A percentile compares a stretch with the other conserved stretches of the same genome.
These are phyloP conservation scores for Yarrowia galli DNA, from an alignment of 1,139 yeast species.

Conservation along the genomic window DNA sequence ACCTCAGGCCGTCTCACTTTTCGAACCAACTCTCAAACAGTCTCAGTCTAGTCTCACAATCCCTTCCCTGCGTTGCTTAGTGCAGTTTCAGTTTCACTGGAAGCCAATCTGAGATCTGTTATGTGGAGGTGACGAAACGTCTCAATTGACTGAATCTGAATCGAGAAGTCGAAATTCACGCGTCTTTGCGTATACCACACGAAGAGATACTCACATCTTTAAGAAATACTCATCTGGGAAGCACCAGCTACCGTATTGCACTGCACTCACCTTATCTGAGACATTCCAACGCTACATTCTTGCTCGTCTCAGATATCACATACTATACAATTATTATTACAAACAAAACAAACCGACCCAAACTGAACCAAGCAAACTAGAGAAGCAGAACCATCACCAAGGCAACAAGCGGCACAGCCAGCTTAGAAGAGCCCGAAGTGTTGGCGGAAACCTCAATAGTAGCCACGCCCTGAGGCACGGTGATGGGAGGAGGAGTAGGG, in stretches of 20 bases:
- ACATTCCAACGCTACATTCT: too few relatives aligned
- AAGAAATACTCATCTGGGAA: too few relatives aligned
- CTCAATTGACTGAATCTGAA: too few relatives aligned
- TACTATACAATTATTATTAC: slow-evolving; percentile 26
- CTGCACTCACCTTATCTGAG: too few relatives aligned
- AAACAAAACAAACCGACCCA: slow-evolving; percentile 6
- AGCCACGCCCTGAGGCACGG: slow-evolving; percentile 38
- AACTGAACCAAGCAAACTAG: slow-evolving; percentile 8
- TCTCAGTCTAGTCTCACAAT: not conserved
- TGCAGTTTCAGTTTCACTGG: not conserved
- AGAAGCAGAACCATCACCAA: slow-evolving; percentile 4
- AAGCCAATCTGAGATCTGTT: not conserved
- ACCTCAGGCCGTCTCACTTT: not conserved
- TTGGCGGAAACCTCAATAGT: slow-evolving; percentile 10
- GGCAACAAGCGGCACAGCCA: slow-evolving; percentile 19
- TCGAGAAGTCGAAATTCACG: too few relatives aligned
- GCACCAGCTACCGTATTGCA: too few relatives aligned
- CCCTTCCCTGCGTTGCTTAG: not conserved
- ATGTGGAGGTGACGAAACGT: too few relatives aligned
- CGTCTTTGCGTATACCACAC: too few relatives aligned
- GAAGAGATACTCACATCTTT: too few relatives aligned
- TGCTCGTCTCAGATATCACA: too few relatives aligned
- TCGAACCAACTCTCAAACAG: not conserved
- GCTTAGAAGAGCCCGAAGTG: slow-evolving; percentile 18
- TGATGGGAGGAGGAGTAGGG: slow-evolving; percentile 41